These are phyloP conservation scores for Rhizopus delemar DNA, from an alignment of 371 early-diverging fungal genomes.

Conservation along the genomic window DNA sequence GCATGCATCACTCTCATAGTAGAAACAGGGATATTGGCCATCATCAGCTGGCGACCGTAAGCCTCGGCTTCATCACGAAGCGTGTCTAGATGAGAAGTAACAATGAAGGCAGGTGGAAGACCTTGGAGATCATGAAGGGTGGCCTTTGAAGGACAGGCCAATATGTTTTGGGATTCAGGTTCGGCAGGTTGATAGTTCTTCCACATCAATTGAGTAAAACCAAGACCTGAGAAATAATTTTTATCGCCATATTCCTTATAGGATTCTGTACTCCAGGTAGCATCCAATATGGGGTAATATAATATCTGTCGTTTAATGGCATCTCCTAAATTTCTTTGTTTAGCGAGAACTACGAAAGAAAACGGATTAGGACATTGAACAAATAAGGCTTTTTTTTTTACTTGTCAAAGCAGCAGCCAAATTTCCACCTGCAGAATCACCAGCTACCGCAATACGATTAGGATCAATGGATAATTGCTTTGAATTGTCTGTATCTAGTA, in stretches of 20 bases:
- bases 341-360: constrained; percentile 16
- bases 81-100: constrained; percentile 21
- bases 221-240: not conserved
- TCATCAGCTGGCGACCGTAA: constrained; percentile 20
- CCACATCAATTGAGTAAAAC: constrained; percentile 1
- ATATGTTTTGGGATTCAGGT: constrained; percentile 5
- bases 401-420: constrained; percentile 17
- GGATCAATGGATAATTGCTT: constrained; percentile 18
- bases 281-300: constrained; percentile 21
- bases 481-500: constrained; percentile 6
- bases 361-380: not conserved
- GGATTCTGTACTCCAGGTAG: constrained; percentile 10
- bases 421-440: constrained; percentile 32
- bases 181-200: constrained; percentile 17
- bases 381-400: constrained; percentile 5
- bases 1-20: constrained; percentile 17
- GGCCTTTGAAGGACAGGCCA: constrained; percentile 17
- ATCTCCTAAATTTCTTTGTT: constrained; percentile 10
- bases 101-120: constrained; percentile 20
- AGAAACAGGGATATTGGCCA: constrained; percentile 17
- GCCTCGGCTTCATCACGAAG: constrained; percentile 23
- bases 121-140: constrained; percentile 8
- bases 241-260: constrained; percentile 15
- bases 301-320: constrained; percentile 12
- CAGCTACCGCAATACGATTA: constrained; percentile 20